A percentile compares a stretch with the other conserved stretches of the same genome.
Conservation (phyloP, 2,329 filamentous ascomycete genomes). For the Podosphaera fusca region DNA sequence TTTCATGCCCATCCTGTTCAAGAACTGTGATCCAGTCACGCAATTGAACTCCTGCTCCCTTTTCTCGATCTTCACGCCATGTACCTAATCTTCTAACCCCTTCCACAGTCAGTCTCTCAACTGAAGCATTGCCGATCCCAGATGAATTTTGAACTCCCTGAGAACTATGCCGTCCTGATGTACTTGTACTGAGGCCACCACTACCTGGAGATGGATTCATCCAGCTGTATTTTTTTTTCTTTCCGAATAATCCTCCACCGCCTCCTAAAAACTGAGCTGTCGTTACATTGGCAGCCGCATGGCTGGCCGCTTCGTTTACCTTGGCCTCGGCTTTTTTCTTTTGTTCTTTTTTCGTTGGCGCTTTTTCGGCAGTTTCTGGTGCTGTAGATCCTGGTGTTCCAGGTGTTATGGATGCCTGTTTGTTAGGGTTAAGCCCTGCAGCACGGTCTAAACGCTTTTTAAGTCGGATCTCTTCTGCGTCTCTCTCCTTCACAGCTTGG, state of each 20-base stretch:
- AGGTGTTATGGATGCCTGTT: constrained; percentile 26
- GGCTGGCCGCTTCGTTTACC: constrained; percentile 53
- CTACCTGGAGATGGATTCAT: constrained; percentile 30
- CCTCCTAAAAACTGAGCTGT: constrained; percentile 53
- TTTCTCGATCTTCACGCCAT: constrained; percentile 56
- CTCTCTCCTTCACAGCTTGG: constrained; percentile 40
- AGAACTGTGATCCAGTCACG: constrained; percentile 62
- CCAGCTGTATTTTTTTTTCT: constrained; percentile 54
- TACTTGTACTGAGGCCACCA: constrained; percentile 25
- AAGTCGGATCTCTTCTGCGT: constrained; percentile 48
- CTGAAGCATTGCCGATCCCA: constrained; percentile 17
- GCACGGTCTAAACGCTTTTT: constrained; percentile 41
- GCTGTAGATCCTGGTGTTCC: constrained; percentile 39
- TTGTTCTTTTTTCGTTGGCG: constrained; percentile 69
- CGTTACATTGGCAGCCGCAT: constrained; percentile 64
- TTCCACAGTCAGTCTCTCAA: constrained; percentile 26
- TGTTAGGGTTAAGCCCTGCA: constrained; percentile 28
- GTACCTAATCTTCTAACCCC: constrained; percentile 43
- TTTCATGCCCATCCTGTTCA: constrained; percentile 53
- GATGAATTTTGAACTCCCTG: constrained; percentile 18
- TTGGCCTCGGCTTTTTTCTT: constrained; percentile 52
- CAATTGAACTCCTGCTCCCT: constrained; percentile 59
- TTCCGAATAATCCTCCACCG: constrained; percentile 30
- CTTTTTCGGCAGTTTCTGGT: constrained; percentile 41
- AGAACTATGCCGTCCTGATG: constrained; percentile 18